Evolutionary conservation across 805 yeast species (phyloP).

Genomic region (Suhomyces vadensis): DNA sequence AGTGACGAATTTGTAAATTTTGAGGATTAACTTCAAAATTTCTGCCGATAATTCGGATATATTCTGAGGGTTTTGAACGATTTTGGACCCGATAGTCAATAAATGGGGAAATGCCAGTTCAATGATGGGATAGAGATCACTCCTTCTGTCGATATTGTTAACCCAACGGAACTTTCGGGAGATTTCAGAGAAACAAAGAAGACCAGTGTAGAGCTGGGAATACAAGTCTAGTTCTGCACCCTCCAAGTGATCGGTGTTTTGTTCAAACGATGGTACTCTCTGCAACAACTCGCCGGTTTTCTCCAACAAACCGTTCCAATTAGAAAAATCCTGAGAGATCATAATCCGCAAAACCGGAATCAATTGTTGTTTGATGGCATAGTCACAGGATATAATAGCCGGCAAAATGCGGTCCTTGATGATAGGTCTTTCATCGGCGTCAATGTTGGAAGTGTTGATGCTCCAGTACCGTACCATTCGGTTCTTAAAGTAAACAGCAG

Average conservation of each 20-base stretch:
- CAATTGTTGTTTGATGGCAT: conserved; percentile 33
- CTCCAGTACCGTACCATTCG: conserved; percentile 66
- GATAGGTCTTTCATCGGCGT: conserved; percentile 70
- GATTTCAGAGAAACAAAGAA: conserved; percentile 69
- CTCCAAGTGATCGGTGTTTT: neutral
- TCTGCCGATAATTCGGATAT: conserved; percentile 54
- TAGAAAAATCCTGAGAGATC: conserved; percentile 35
- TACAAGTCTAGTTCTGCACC: conserved; percentile 14
- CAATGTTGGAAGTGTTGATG: conserved; percentile 35
- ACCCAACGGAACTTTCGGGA: conserved; percentile 72
- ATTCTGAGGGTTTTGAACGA: conserved; percentile 30
- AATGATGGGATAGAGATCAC: conserved; percentile 46
- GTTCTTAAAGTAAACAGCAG: conserved; percentile 84
- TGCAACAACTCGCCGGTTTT: conserved; percentile 35
- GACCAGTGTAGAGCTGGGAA: conserved; percentile 57
- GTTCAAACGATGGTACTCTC: conserved; percentile 9
- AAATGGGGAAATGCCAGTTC: conserved; percentile 63
- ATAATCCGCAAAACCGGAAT: conserved; percentile 21
- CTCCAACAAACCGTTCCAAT: conserved; percentile 39
- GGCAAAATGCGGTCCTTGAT: conserved; percentile 69
- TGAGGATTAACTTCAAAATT: conserved; percentile 70
- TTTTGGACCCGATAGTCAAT: conserved; percentile 61
- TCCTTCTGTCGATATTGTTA: conserved; percentile 44
- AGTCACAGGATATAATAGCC: conserved; percentile 43
- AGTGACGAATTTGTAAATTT: conserved; percentile 75